phyloP scores from a whole-genome alignment of 345 rosid species.

The Limnanthes douglasii region DNA sequence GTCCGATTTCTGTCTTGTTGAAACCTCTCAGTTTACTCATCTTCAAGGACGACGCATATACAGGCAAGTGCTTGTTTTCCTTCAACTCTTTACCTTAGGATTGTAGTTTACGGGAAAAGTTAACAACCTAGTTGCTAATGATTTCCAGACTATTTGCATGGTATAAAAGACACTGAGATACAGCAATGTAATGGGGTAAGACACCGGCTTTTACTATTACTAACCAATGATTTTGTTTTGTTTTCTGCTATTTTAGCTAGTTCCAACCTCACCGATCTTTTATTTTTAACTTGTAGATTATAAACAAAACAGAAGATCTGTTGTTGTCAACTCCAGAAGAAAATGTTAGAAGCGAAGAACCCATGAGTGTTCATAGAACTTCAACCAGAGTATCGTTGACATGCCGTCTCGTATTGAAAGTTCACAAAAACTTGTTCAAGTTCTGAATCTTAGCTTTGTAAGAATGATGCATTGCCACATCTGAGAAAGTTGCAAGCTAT shows the following conservation, averaged over 20 bases:
- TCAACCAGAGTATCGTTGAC: constrained; percentile 50
- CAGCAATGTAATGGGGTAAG: constrained; percentile 41
- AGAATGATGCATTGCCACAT: too few relatives aligned
- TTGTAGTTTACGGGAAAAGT: constrained; percentile 10
- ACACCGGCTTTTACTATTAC: neutral
- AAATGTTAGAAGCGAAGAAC: constrained; percentile 9
- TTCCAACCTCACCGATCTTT: too few relatives aligned
- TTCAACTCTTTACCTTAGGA: neutral
- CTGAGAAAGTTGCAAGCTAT: too few relatives aligned
- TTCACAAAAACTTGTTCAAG: constrained; percentile 59
- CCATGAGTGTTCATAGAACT: constrained; percentile 27
- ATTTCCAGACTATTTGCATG: constrained; percentile 63
- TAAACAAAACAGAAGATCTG: constrained; percentile 39
- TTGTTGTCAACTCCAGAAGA: constrained; percentile 7
- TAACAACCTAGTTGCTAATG: neutral
- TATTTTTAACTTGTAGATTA: constrained; percentile 15
- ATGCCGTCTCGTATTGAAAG: constrained; percentile 62
- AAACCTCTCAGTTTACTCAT: constrained; percentile 76
- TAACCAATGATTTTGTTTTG: neutral
- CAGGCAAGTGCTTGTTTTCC: constrained; percentile 20
- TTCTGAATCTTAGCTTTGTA: too few relatives aligned
- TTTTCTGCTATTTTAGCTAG: constrained; percentile 5
- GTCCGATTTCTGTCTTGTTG: constrained; percentile 47
- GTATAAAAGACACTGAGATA: constrained; percentile 39
- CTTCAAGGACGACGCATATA: constrained; percentile 69